Conservation (phyloP, 495 filamentous ascomycete genomes). For the Penicillium soppii region DNA sequence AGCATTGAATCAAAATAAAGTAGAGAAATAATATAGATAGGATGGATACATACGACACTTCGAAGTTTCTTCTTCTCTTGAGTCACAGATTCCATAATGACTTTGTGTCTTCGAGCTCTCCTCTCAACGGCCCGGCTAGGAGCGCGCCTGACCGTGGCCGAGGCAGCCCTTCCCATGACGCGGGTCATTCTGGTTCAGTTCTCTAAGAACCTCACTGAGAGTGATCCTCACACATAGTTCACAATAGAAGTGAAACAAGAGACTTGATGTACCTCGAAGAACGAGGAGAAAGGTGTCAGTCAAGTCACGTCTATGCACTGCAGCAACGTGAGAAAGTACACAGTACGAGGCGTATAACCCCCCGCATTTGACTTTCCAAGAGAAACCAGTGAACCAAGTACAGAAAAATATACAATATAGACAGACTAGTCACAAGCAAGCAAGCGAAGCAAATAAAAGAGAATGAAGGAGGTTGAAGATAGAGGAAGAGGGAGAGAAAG, state of each 20-base stretch:
- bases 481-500: slow-evolving; percentile 1
- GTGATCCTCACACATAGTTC: slow-evolving; percentile 4
- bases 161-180: slow-evolving; percentile 34
- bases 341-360: no score
- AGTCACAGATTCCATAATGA: slow-evolving; percentile 56
- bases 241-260: not conserved
- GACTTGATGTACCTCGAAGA: not conserved
- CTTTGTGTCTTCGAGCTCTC: slow-evolving; percentile 53
- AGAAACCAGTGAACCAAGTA: no score
- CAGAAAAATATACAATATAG: not conserved
- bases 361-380: no score
- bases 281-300: no score
- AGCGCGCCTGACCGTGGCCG: slow-evolving; percentile 32
- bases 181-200: slow-evolving; percentile 31
- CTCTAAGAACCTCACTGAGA: slow-evolving; percentile 8
- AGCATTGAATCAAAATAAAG: slow-evolving; percentile 10
- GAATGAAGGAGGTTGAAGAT: not conserved
- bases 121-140: slow-evolving; percentile 31
- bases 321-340: not conserved
- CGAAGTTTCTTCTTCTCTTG: slow-evolving; percentile 61
- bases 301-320: not conserved
- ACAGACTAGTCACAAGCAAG: not conserved
- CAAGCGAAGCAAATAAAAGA: not conserved
- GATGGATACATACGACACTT: slow-evolving; percentile 55
- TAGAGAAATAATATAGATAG: no score